A percentile compares a stretch with the other conserved stretches of the same genome.
These are phyloP conservation scores for Erythrophleum ivorense DNA, from an alignment of 331 rosid genomes.

Conservation along the genomic window DNA sequence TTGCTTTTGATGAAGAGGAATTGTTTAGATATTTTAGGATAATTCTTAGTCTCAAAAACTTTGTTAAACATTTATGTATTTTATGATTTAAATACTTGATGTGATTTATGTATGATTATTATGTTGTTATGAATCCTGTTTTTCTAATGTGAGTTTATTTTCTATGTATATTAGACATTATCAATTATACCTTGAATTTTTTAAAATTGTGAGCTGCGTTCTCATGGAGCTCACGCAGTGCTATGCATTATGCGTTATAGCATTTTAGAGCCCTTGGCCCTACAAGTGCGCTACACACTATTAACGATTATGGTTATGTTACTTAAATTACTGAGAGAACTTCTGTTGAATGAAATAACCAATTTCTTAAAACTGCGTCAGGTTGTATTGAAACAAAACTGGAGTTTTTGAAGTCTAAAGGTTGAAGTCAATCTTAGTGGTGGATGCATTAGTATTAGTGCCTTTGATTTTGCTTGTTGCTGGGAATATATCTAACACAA, in stretches of 20 bases:
- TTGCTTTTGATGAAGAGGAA: neutral
- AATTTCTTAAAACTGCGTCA: neutral
- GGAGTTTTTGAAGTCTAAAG: neutral
- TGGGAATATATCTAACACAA: neutral
- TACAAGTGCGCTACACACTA: no score
- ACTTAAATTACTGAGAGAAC: neutral
- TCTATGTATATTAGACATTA: no score
- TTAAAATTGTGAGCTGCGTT: no score
- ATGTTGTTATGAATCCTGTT: no score
- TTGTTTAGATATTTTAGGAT: neutral
- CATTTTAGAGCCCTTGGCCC: no score
- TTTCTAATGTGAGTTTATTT: no score
- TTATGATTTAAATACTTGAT: no score
- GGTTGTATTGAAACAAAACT: slow-evolving; percentile 13
- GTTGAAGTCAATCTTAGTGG: neutral
- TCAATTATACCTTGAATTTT: no score
- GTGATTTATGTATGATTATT: no score
- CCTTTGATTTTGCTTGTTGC: neutral
- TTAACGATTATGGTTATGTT: neutral
- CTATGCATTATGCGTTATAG: no score
- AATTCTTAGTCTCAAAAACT: neutral
- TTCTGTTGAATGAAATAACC: neutral
- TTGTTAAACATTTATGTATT: neutral
- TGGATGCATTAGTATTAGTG: neutral
- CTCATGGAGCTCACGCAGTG: no score